phyloP scores from a whole-genome alignment of 2,329 filamentous ascomycete species.

The Claviceps monticola region DNA sequence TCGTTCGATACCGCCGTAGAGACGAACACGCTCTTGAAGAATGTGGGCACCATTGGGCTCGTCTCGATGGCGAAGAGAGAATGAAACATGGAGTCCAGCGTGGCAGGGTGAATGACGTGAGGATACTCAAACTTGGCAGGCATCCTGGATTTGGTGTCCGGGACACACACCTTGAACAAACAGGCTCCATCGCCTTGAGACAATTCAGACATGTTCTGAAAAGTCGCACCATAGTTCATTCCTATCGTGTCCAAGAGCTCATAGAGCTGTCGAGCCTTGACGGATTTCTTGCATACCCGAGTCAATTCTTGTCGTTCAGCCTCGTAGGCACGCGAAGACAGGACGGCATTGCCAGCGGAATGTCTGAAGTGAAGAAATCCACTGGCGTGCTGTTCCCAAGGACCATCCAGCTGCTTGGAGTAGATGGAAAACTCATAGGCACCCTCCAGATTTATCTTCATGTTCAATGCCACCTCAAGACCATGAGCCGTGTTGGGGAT shows the following conservation, averaged over 20 bases:
- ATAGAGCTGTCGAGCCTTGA: slow-evolving; percentile 33
- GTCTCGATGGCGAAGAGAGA: slow-evolving; percentile 31
- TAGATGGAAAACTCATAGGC: slow-evolving; percentile 28
- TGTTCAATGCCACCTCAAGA: slow-evolving; percentile 35
- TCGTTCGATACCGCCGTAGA: slow-evolving; percentile 22
- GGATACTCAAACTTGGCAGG: slow-evolving; percentile 37
- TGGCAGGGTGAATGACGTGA: slow-evolving; percentile 43
- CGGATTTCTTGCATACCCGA: slow-evolving; percentile 16
- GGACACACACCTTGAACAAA: slow-evolving; percentile 26
- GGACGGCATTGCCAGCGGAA: slow-evolving; percentile 9
- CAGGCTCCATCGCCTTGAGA: slow-evolving; percentile 20
- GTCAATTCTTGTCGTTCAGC: slow-evolving; percentile 13
- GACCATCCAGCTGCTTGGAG: slow-evolving; percentile 25
- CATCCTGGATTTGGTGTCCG: slow-evolving; percentile 38
- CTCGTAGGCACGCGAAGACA: slow-evolving; percentile 10
- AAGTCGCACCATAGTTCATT: slow-evolving; percentile 36
- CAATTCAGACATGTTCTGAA: slow-evolving; percentile 31
- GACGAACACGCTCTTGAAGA: slow-evolving; percentile 31
- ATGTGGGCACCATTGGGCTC: slow-evolving; percentile 35
- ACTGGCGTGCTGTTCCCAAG: slow-evolving; percentile 30
- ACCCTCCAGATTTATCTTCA: slow-evolving; percentile 17
- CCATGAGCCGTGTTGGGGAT: slow-evolving; percentile 32
- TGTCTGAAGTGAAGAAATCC: slow-evolving; percentile 19
- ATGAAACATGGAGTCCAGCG: slow-evolving; percentile 43
- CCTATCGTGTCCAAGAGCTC: slow-evolving; percentile 35